A percentile compares a stretch with the other conserved stretches of the same genome.
Conservation (phyloP, 805 yeast species). For the Wickerhamiella australiensis region DNA sequence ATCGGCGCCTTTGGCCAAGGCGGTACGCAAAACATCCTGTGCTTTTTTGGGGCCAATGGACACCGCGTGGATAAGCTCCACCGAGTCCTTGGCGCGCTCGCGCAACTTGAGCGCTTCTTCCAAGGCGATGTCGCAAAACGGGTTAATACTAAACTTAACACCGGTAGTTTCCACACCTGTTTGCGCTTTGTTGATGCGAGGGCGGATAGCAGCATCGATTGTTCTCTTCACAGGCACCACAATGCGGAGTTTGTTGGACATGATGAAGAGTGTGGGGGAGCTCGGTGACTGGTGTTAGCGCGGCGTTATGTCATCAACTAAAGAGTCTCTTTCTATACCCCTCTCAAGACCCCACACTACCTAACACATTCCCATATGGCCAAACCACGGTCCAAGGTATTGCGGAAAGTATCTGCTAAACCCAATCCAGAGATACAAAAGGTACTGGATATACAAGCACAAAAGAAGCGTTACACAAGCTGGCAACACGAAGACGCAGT, state of each 20-base stretch:
- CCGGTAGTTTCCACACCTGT: slow-evolving; percentile 82
- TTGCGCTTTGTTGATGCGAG: slow-evolving; percentile 75
- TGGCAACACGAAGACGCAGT: slow-evolving; percentile 9
- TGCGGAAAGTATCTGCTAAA: slow-evolving; percentile 5
- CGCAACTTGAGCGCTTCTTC: slow-evolving; percentile 83
- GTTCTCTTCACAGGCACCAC: slow-evolving; percentile 93
- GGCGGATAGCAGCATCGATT: slow-evolving; percentile 85
- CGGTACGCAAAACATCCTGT: slow-evolving; percentile 77
- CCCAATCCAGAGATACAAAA: slow-evolving; percentile 5
- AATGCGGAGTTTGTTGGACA: slow-evolving; percentile 32
- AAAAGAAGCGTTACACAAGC: slow-evolving; percentile 6
- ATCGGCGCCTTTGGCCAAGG: slow-evolving; percentile 92
- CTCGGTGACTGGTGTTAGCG: too few relatives aligned
- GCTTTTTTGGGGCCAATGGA: slow-evolving; percentile 80
- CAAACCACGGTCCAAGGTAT: slow-evolving; percentile 9
- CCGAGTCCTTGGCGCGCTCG: slow-evolving; percentile 49
- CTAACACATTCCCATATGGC: too few relatives aligned
- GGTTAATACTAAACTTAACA: slow-evolving; percentile 84
- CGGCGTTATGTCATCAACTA: too few relatives aligned
- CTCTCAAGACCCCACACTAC: background rate
- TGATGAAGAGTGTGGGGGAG: background rate
- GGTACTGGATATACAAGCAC: slow-evolving; percentile 6
- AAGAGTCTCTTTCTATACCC: too few relatives aligned
- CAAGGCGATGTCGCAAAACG: slow-evolving; percentile 95
- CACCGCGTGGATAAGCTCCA: slow-evolving; percentile 79